These are phyloP conservation scores for Starmera quercuum DNA, from an alignment of 805 yeast species.

Conservation along the genomic window DNA sequence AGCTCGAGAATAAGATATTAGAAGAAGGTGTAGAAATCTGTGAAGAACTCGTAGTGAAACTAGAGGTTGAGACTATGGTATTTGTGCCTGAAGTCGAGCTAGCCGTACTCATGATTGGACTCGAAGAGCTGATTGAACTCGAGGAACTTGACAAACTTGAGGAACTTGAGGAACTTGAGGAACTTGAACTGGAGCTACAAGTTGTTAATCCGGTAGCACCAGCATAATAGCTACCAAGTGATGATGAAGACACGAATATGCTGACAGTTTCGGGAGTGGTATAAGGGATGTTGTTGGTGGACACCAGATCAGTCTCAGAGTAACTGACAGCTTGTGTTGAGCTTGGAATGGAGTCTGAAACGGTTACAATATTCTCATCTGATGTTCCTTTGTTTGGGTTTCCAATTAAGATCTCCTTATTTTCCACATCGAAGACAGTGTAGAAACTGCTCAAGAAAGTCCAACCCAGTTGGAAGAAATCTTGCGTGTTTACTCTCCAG, in stretches of 20 bases:
- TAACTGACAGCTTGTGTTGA: slow-evolving; percentile 1
- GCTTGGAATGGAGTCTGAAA: slow-evolving; percentile 1
- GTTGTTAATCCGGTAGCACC: slow-evolving; percentile 5
- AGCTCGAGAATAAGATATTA: not conserved
- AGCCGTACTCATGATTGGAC: not conserved
- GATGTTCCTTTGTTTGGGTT: not conserved
- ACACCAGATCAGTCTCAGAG: not conserved
- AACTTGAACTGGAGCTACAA: not conserved
- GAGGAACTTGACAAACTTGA: not conserved
- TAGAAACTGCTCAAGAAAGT: slow-evolving; percentile 9
- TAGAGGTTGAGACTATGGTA: slow-evolving; percentile 15
- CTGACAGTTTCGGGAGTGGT: slow-evolving; percentile 3
- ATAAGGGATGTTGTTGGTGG: not conserved
- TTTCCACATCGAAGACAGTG: slow-evolving; percentile 10
- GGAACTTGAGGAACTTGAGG: not conserved
- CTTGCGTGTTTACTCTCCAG: slow-evolving; percentile 4
- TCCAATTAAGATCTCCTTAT: slow-evolving; percentile 9
- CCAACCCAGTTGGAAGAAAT: slow-evolving; percentile 10
- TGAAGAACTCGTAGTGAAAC: slow-evolving; percentile 26
- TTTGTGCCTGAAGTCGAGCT: slow-evolving; percentile 2
- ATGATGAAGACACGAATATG: slow-evolving; percentile 2
- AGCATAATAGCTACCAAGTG: slow-evolving; percentile 3
- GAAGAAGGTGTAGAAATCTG: slow-evolving; percentile 27
- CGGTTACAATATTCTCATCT: not conserved
- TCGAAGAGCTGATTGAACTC: not conserved